Percentiles rank a stretch among this genome's conserved stretches.
Evolutionary conservation across 2,329 filamentous ascomycete genomes (phyloP).

Genomic region (Alternaria gaisen): DNA sequence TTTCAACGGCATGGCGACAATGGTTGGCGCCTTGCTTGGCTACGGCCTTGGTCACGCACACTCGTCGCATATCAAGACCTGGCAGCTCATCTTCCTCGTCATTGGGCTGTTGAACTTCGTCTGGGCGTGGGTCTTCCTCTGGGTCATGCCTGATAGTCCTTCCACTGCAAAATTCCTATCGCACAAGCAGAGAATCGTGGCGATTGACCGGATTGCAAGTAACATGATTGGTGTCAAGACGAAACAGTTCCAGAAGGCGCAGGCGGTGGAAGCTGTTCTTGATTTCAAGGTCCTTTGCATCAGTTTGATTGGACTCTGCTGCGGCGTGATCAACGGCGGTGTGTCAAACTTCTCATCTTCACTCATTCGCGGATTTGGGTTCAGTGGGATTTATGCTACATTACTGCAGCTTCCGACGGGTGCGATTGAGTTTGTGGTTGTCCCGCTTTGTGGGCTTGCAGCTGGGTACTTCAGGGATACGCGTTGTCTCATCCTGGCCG

Average conservation of each 20-base stretch:
- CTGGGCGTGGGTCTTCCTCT: conserved; percentile 49
- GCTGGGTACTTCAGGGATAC: conserved; percentile 44
- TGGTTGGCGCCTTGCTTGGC: conserved; percentile 49
- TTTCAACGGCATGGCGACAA: conserved; percentile 52
- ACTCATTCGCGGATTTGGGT: conserved; percentile 57
- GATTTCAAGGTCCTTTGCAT: conserved; percentile 55
- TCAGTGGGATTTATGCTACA: conserved; percentile 53
- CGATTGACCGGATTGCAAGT: conserved; percentile 51
- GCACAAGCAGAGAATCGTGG: conserved; percentile 52
- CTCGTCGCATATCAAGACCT: conserved; percentile 35
- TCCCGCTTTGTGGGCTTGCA: conserved; percentile 46
- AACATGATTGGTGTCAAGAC: conserved; percentile 57
- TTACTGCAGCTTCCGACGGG: conserved; percentile 56
- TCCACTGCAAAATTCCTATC: conserved; percentile 48
- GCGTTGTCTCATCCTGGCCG: conserved; percentile 43
- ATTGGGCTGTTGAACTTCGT: conserved; percentile 50
- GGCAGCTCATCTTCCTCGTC: conserved; percentile 52
- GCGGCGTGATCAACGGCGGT: conserved; percentile 61
- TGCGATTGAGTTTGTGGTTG: conserved; percentile 55
- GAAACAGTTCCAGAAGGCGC: conserved; percentile 45
- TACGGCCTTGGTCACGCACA: conserved; percentile 49
- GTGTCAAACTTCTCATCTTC: conserved; percentile 61
- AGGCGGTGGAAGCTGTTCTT: conserved; percentile 53
- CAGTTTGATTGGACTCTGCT: conserved; percentile 53
- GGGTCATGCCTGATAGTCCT: conserved; percentile 50